Evolutionary conservation across 331 rosid species (phyloP).

Genomic region (Cydonia oblonga): DNA sequence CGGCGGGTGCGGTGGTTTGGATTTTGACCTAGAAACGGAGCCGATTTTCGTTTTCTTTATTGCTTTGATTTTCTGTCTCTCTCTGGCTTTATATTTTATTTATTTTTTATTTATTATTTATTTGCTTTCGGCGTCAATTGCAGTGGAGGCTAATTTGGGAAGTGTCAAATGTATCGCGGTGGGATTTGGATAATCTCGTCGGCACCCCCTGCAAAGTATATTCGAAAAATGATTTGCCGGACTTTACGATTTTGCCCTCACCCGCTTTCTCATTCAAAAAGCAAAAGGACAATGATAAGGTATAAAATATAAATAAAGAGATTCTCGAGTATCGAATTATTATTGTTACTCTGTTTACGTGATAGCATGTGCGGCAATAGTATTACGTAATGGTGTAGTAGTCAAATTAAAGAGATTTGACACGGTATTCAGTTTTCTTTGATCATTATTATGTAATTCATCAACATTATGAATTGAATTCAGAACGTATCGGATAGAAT

Average conservation of each 20-base stretch:
- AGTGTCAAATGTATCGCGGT: conserved; percentile 18
- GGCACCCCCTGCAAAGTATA: not conserved
- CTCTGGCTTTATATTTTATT: not conserved
- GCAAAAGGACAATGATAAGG: not conserved
- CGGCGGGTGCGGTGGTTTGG: conserved; percentile 7
- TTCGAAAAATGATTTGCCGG: not conserved
- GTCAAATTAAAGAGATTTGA: too few species aligned
- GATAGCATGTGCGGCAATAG: too few species aligned
- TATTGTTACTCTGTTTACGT: too few species aligned
- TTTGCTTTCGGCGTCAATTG: conserved; percentile 4
- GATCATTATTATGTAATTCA: fast-evolving
- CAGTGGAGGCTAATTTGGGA: conserved; percentile 11
- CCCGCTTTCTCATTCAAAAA: not conserved
- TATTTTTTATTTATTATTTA: not conserved
- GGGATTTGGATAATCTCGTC: conserved; percentile 7
- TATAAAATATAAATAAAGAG: too few species aligned
- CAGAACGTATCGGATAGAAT: fast-evolving
- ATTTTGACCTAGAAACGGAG: conserved; percentile 11
- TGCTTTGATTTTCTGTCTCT: not conserved
- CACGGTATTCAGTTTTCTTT: fast-evolving
- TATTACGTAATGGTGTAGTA: too few species aligned
- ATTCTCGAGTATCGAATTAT: not conserved
- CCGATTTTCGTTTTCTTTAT: conserved; percentile 22
- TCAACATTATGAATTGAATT: fast-evolving
- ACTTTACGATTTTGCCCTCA: not conserved